Conservation (phyloP, 1,284 basidiomycete genomes). For the Cystobasidium slooffiae region DNA sequence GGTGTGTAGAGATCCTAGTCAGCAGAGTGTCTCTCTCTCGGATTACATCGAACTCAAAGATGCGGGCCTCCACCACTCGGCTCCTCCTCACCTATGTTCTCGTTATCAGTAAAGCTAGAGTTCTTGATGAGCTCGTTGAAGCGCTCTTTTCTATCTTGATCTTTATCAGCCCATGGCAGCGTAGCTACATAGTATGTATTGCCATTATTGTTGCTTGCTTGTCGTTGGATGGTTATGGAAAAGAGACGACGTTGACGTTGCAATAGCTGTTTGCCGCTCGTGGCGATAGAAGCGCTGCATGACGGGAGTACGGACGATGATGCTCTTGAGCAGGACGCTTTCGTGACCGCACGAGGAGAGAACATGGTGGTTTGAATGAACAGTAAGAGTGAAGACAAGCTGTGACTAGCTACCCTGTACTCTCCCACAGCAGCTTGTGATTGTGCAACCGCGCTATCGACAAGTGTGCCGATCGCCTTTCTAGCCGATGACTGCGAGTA, state of each 20-base stretch:
- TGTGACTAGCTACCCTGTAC: too few species aligned
- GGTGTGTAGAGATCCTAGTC: background rate
- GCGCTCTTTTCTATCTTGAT: background rate
- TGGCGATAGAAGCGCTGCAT: too few species aligned
- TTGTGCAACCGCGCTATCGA: too few species aligned
- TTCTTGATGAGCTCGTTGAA: slow-evolving; percentile 15
- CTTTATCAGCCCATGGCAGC: slow-evolving; percentile 19
- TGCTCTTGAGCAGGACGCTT: too few species aligned
- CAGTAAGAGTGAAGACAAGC: too few species aligned
- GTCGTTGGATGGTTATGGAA: slow-evolving; percentile 56
- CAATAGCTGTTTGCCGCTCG: background rate
- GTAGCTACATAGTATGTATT: slow-evolving; percentile 39
- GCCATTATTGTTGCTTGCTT: slow-evolving; percentile 46
- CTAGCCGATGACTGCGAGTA: too few species aligned
- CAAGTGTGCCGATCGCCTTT: too few species aligned
- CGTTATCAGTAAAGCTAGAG: slow-evolving; percentile 9
- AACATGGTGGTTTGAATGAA: too few species aligned
- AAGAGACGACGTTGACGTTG: background rate
- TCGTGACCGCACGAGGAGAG: too few species aligned
- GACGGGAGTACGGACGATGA: too few species aligned
- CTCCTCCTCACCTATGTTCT: slow-evolving; percentile 20
- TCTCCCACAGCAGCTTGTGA: too few species aligned
- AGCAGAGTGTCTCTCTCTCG: background rate
- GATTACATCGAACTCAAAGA: background rate
- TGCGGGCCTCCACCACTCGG: too few species aligned